These are phyloP conservation scores for Gonapodya sp. DNA, from an alignment of 192 early-diverging fungal genomes.

Conservation along the genomic window DNA sequence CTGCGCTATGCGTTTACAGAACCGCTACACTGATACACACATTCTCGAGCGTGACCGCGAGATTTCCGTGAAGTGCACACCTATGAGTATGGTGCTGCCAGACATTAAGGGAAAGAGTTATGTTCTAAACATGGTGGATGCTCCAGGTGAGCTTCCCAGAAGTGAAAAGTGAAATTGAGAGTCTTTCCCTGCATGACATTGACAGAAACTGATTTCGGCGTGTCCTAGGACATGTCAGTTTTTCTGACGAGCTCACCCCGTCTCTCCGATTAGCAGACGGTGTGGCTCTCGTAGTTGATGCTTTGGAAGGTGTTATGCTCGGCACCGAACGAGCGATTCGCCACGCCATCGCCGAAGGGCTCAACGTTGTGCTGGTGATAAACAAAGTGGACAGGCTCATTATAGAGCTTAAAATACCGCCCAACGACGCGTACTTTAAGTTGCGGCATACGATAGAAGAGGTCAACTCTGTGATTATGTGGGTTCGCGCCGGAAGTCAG, in stretches of 20 bases:
- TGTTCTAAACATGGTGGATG: constrained; percentile 81
- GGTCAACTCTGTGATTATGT: constrained; percentile 72
- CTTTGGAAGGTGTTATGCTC: constrained; percentile 93
- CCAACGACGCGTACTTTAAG: constrained; percentile 94
- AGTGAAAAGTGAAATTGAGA: background rate
- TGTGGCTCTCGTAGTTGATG: constrained; percentile 86
- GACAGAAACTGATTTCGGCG: background rate
- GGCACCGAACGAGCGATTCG: constrained; percentile 81
- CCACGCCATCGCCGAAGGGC: constrained; percentile 64
- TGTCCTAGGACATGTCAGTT: constrained; percentile 74
- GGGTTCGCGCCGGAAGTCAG: constrained; percentile 19
- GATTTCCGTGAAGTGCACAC: constrained; percentile 86
- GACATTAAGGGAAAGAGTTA: constrained; percentile 81
- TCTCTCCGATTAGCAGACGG: constrained; percentile 82
- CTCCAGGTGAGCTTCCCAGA: constrained; percentile 67
- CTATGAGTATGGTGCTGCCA: constrained; percentile 82
- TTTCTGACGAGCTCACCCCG: constrained; percentile 86
- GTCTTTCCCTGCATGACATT: background rate
- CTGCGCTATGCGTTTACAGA: too few relatives aligned
- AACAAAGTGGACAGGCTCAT: constrained; percentile 99
- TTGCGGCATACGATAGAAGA: constrained; percentile 91
- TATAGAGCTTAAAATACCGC: constrained; percentile 89
- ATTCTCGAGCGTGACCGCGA: constrained; percentile 80
- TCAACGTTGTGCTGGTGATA: constrained; percentile 78
- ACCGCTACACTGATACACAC: constrained; percentile 90